Base-by-base conservation (phyloP, 139 green algal species). In the Auxenochlorella pyrenoidosa region DNA sequence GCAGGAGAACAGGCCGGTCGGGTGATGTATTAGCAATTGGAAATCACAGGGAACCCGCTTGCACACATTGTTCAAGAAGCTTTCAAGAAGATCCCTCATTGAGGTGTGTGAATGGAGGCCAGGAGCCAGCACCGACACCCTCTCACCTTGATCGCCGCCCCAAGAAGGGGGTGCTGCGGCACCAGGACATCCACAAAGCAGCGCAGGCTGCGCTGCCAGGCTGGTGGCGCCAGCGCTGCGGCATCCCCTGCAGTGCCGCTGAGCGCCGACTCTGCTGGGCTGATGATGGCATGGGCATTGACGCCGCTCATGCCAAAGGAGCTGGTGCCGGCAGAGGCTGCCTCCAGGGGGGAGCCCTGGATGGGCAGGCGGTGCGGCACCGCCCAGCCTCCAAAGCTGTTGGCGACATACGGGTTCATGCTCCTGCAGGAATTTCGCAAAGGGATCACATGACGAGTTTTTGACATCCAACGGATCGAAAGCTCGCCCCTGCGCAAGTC, bases 301-400 rank as follows among this genome's bases (percentile, higher is more conserved):
- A 96, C 94, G 36, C 95, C 95, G 58, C 89, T 94, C 95, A 98
- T 98, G 66, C 95, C 95, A 80, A 98, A 98, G 8, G 91, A 96
- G 93, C 94, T 97, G 15, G 95, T 97, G 41, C 95, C 95, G 6
- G 89, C 90, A 63, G 79, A 43, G 5, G 47, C 78, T 6, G 88
- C 34, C 21, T 60, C 30, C 24, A 47, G 65, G 36, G 84, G 78
- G 32, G 78, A 68, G 2, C 36, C 59, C 79, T 95, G 88, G 24
- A 96, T 93, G 10, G 93, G 91, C 73, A 95, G 54, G 18, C 93
- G 86, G 84, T 93, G 82, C 66, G 72, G 75, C 59, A 90, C 68
- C 0, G 38, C 40, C 88, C 88, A 94, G 30, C 71, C 68, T 30
- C 24, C 60, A 65, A 95, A 90, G 28, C 89, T 89, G 84, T 90